phyloP scores from a whole-genome alignment of 805 yeast genomes.

The Suhomyces tanzawaensis region DNA sequence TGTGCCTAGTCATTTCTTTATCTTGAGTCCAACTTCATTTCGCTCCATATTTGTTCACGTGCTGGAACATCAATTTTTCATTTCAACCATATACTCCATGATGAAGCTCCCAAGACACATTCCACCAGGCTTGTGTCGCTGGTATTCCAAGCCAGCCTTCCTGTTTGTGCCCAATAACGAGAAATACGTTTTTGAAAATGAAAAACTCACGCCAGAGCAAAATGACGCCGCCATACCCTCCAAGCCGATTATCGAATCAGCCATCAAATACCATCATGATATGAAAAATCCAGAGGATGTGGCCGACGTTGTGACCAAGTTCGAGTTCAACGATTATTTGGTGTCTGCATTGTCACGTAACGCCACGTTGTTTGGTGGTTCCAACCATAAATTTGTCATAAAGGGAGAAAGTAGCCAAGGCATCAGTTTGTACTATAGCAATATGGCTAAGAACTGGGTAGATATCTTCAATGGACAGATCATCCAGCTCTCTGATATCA shows the following conservation, averaged over 20 bases:
- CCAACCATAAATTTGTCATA: conserved; percentile 21
- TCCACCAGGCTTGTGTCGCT: neutral
- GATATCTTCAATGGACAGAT: conserved; percentile 24
- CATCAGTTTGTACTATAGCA: conserved; percentile 27
- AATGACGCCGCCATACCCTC: conserved; percentile 35
- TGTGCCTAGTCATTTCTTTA: too few relatives aligned
- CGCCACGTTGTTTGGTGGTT: conserved; percentile 29
- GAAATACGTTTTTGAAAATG: conserved; percentile 25
- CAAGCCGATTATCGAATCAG: conserved; percentile 18
- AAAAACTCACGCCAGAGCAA: conserved; percentile 26
- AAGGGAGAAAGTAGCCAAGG: conserved; percentile 10
- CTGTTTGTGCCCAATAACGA: conserved; percentile 31
- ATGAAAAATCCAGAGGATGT: conserved; percentile 34
- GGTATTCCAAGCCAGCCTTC: conserved; percentile 5
- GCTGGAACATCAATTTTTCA: too few relatives aligned
- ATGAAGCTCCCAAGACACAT: neutral
- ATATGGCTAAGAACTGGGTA: conserved; percentile 29
- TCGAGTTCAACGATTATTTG: conserved; percentile 28
- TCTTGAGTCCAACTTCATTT: too few relatives aligned
- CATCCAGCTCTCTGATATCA: conserved; percentile 12
- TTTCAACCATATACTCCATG: neutral
- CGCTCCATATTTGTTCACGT: too few relatives aligned
- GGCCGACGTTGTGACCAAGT: conserved; percentile 32
- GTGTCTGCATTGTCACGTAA: conserved; percentile 28
- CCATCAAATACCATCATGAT: conserved; percentile 21